Percentiles rank a stretch among this genome's conserved stretches.
phyloP scores from a whole-genome alignment of 306 rosid genomes.

The Hippophae gyantsensis region DNA sequence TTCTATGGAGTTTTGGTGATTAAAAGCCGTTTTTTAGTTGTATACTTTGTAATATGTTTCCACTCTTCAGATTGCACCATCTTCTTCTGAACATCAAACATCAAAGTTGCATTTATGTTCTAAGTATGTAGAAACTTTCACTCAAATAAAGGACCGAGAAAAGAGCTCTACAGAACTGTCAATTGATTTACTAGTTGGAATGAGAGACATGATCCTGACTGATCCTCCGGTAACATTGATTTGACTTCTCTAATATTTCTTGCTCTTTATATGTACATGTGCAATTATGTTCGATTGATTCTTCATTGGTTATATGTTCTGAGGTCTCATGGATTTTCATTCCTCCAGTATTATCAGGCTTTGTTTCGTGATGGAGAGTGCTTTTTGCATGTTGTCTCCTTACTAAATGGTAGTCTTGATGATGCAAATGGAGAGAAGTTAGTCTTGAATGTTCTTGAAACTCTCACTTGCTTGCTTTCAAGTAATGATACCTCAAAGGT shows the following conservation, averaged over 20 bases:
- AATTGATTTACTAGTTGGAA: conserved; percentile 71
- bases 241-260: conserved; percentile 14
- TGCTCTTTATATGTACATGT: neutral
- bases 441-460: conserved; percentile 83
- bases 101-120: conserved; percentile 75
- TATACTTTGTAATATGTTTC: conserved; percentile 12
- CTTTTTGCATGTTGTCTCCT: conserved; percentile 90
- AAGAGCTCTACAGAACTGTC: conserved; percentile 58
- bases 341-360: conserved; percentile 76
- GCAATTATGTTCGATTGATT: conserved; percentile 15
- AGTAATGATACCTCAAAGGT: conserved; percentile 84
- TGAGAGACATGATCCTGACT: conserved; percentile 59
- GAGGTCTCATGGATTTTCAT: conserved; percentile 18
- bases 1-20: conserved; percentile 9
- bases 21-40: conserved; percentile 9
- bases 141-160: conserved; percentile 77
- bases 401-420: conserved; percentile 72
- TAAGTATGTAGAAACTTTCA: conserved; percentile 78
- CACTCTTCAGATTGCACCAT: conserved; percentile 48
- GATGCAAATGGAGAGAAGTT: conserved; percentile 54
- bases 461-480: conserved; percentile 83
- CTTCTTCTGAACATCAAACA: conserved; percentile 62
- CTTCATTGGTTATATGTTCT: conserved; percentile 16
- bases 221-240: conserved; percentile 49
- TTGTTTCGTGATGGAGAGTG: conserved; percentile 95